These are phyloP conservation scores for Ampelocalamus luodianensis DNA, from an alignment of 176 grass and related monocot genomes.

Conservation along the genomic window DNA sequence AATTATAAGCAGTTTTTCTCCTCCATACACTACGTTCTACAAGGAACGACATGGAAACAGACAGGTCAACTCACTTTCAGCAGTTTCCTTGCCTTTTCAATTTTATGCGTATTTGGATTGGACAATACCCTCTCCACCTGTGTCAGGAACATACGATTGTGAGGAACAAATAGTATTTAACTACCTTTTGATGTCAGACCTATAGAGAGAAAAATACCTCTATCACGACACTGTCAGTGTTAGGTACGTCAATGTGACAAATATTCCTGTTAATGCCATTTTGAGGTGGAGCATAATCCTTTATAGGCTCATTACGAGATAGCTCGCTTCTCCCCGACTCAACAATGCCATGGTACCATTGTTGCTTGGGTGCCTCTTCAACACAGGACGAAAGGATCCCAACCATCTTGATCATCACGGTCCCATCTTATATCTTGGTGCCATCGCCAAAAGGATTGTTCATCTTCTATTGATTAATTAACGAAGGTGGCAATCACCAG, in stretches of 20 bases:
- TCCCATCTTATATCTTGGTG: slow-evolving; percentile 95
- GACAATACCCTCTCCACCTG: slow-evolving; percentile 91
- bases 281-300: slow-evolving; percentile 52
- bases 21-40: neutral
- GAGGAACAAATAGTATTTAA: slow-evolving; percentile 31
- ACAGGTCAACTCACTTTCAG: slow-evolving; percentile 68
- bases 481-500: slow-evolving; percentile 21
- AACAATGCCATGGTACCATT: slow-evolving; percentile 52
- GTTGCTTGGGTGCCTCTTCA: slow-evolving; percentile 52
- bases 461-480: slow-evolving; percentile 34
- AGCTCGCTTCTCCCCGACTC: slow-evolving; percentile 52
- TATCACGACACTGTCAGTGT: slow-evolving; percentile 67
- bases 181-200: slow-evolving; percentile 24
- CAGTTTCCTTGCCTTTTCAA: slow-evolving; percentile 84
- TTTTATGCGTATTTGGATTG: slow-evolving; percentile 75
- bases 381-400: slow-evolving; percentile 53
- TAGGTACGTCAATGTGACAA: slow-evolving; percentile 71
- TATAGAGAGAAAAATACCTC: slow-evolving; percentile 57
- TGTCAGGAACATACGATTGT: slow-evolving; percentile 28
- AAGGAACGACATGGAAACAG: neutral
- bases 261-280: slow-evolving; percentile 62
- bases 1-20: slow-evolving; percentile 29
- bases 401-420: slow-evolving; percentile 51
- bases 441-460: slow-evolving; percentile 53
- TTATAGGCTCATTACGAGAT: slow-evolving; percentile 46